A percentile compares a stretch with the other conserved stretches of the same genome.
phyloP scores from a whole-genome alignment of 106 monocot species.

The Dioscorea alata region DNA sequence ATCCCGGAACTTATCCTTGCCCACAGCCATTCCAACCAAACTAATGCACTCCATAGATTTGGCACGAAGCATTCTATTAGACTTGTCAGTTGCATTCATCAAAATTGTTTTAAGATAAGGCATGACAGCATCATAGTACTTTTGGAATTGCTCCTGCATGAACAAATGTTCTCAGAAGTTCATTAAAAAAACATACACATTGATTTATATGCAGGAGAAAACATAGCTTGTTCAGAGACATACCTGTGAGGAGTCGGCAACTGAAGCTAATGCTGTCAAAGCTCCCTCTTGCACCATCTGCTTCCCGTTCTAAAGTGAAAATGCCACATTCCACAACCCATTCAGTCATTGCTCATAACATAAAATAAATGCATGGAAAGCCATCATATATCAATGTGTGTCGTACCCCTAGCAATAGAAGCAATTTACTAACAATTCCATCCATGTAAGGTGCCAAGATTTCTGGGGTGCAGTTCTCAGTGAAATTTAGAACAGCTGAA shows the following conservation, averaged over 20 bases:
- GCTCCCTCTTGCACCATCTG: slow-evolving; percentile 97
- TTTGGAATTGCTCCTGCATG: slow-evolving; percentile 87
- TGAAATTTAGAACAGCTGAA: slow-evolving; percentile 91
- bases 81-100: slow-evolving; percentile 92
- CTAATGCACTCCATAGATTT: slow-evolving; percentile 99
- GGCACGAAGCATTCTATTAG: slow-evolving; percentile 94
- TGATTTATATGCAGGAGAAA: too few species aligned
- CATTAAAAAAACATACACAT: too few species aligned
- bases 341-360: background rate
- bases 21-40: slow-evolving; percentile 97
- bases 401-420: slow-evolving; percentile 76
- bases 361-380: background rate
- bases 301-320: slow-evolving; percentile 63
- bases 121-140: slow-evolving; percentile 96
- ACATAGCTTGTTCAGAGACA: too few species aligned
- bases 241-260: slow-evolving; percentile 97
- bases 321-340: background rate
- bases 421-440: slow-evolving; percentile 87
- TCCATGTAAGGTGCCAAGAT: slow-evolving; percentile 89
- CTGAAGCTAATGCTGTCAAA: slow-evolving; percentile 91
- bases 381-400: background rate
- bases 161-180: background rate
- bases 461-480: slow-evolving; percentile 87
- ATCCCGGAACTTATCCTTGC: slow-evolving; percentile 90
- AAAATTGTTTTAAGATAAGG: slow-evolving; percentile 88